Evolutionary conservation across 305 asterid species (phyloP).

Genomic region (Ruellia speciosa): DNA sequence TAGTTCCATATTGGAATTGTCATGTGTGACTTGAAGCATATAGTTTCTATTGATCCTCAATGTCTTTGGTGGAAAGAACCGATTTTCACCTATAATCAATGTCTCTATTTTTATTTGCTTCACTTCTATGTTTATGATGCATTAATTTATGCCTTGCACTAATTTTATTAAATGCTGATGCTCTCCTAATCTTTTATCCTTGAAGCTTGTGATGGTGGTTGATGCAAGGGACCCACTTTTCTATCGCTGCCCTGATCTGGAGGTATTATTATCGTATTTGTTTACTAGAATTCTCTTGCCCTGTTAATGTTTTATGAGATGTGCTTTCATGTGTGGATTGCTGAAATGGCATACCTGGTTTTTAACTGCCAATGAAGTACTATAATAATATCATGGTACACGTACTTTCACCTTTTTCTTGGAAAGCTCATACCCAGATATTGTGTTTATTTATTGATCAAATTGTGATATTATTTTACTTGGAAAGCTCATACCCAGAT

Average conservation of each 20-base stretch:
- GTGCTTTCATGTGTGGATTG: neutral
- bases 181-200: constrained; percentile 15
- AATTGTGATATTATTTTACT: neutral
- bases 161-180: constrained; percentile 17
- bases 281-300: neutral
- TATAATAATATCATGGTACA: neutral
- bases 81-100: constrained; percentile 5
- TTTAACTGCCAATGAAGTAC: constrained; percentile 10
- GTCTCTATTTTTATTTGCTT: neutral
- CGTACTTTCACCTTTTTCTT: neutral
- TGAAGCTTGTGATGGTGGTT: constrained; percentile 92
- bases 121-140: constrained; percentile 1
- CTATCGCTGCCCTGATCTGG: constrained; percentile 95
- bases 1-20: too few species aligned
- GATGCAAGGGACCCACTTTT: constrained; percentile 97
- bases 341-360: constrained; percentile 5
- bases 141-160: neutral
- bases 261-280: constrained; percentile 41
- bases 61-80: too few species aligned
- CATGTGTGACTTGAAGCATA: too few species aligned
- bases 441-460: constrained; percentile 1
- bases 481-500: constrained; percentile 3
- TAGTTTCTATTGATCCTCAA: too few species aligned
- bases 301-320: neutral
- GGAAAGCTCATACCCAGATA: constrained; percentile 7